Evolutionary conservation across 2,329 filamentous ascomycete genomes (phyloP).

Genomic region (Diaporthe citrichinensis): DNA sequence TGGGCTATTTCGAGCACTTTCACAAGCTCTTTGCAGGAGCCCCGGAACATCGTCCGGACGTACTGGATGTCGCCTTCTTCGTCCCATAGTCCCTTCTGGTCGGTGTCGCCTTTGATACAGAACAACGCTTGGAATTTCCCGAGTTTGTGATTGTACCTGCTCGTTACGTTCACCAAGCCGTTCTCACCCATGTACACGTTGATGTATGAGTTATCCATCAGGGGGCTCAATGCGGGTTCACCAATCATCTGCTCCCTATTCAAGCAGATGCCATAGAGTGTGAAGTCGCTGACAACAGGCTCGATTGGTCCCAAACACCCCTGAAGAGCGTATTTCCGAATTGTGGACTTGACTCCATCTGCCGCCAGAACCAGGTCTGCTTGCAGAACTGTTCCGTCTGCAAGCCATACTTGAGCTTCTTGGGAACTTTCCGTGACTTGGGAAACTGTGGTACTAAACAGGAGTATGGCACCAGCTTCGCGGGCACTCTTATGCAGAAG

Average conservation of each 20-base stretch:
- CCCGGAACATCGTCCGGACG: constrained; percentile 41
- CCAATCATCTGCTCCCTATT: constrained; percentile 20
- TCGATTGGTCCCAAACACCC: constrained; percentile 35
- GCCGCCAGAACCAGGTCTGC: constrained; percentile 60
- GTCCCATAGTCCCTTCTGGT: constrained; percentile 46
- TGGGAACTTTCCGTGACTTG: neutral
- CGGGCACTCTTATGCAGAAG: constrained; percentile 33
- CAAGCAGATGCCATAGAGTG: constrained; percentile 43
- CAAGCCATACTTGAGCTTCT: constrained; percentile 1
- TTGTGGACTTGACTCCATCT: constrained; percentile 60
- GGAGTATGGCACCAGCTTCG: constrained; percentile 22
- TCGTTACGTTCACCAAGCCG: constrained; percentile 41
- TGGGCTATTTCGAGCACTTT: constrained; percentile 38
- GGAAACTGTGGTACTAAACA: constrained; percentile 7
- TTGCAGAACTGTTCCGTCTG: constrained; percentile 52
- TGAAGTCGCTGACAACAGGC: constrained; percentile 42
- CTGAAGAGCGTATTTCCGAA: constrained; percentile 55
- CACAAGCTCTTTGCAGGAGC: constrained; percentile 41
- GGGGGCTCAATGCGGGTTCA: constrained; percentile 28
- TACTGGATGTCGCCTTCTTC: constrained; percentile 45
- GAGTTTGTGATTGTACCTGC: constrained; percentile 41
- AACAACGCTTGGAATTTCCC: constrained; percentile 40
- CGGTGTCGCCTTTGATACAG: constrained; percentile 43
- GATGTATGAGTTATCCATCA: constrained; percentile 43
- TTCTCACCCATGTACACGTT: constrained; percentile 44